Conservation (phyloP, 768 basidiomycete species). For the Russula ochroleuca region DNA sequence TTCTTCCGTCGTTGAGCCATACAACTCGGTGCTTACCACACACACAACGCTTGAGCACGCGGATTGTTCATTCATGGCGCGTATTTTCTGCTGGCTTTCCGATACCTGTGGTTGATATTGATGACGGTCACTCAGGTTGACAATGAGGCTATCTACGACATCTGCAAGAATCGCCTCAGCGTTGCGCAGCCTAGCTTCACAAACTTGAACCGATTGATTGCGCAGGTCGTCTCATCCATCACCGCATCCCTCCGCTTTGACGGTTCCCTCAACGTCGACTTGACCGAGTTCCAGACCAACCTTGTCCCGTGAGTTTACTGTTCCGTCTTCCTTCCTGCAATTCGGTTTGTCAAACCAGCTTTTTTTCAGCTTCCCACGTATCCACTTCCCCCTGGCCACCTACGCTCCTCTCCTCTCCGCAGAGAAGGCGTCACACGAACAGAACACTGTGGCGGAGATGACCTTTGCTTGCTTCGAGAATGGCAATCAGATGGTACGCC, state of each 20-base stretch:
- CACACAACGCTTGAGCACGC: constrained; percentile 99
- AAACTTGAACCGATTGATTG: constrained; percentile 95
- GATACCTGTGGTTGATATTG: neutral
- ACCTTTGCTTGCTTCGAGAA: constrained; percentile 97
- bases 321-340: constrained; percentile 2
- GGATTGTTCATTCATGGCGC: constrained; percentile 98
- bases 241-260: constrained; percentile 97
- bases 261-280: constrained; percentile 93
- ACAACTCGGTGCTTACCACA: constrained; percentile 95
- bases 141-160: constrained; percentile 99
- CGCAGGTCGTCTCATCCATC: constrained; percentile 97
- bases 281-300: constrained; percentile 99
- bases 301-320: constrained; percentile 76
- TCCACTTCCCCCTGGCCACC: constrained; percentile 96
- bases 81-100: constrained; percentile 18
- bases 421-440: constrained; percentile 93
- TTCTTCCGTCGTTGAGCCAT: constrained; percentile 96
- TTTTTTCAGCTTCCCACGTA: constrained; percentile 79
- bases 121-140: constrained; percentile 60
- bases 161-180: constrained; percentile 93
- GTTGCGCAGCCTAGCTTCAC: constrained; percentile 83
- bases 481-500: constrained; percentile 83
- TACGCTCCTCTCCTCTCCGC: constrained; percentile 94
- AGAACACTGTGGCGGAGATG: constrained; percentile 97
- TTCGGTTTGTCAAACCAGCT: neutral